Evolutionary conservation across 495 filamentous ascomycete species (phyloP), one percentile per base, ranked within the genome.

Genomic region (Cercophora samala): DNA sequence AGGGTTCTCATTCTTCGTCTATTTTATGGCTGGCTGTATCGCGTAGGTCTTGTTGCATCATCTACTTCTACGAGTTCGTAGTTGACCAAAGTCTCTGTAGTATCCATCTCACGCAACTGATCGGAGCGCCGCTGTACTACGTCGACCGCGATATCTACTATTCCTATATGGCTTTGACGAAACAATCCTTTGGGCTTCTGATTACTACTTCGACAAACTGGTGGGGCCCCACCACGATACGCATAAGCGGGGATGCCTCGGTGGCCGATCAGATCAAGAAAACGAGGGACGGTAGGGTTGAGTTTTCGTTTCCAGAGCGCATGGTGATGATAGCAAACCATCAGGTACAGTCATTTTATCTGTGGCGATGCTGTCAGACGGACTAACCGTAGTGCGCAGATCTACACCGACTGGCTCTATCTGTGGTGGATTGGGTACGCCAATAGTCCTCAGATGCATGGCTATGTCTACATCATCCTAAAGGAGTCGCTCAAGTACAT

Each of bases 371-470:
- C 11, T 46, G 37, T 13, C 15, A 18, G 15, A 17, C 9, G 6
- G 37, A 17, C 37, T 46, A 46, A 46, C 37, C 37, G 15, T 2
- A 46, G 11, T 2, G 37, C 37, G 13, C 37, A 46, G 37, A 85
- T 95, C 60, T 95, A 95, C 71, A 92, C 91, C 5, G 91, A 95
- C 77, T 95, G 91, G 91, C 76, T 94, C 13, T 95, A 95, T 73
- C 81, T 95, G 15, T 95, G 91, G 91, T 95, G 91, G 91, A 86
- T 90, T 19, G 88, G 88, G 23, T 95, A 94, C 69, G 88, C 91
- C 24, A 85, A 85, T 70, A 69, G 67, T 1, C 84, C 88, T 24
- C 77, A 81, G 54, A 89, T 90, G 83, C 91, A 93, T 67, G 92
- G 92, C n/a, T 89, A 91, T 64, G 79, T 95, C 65, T 94, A 88